A percentile compares a stretch with the other conserved stretches of the same genome.
These are phyloP conservation scores for Lachnellula willkommii DNA, from an alignment of 2,329 filamentous ascomycete species.

Conservation along the genomic window DNA sequence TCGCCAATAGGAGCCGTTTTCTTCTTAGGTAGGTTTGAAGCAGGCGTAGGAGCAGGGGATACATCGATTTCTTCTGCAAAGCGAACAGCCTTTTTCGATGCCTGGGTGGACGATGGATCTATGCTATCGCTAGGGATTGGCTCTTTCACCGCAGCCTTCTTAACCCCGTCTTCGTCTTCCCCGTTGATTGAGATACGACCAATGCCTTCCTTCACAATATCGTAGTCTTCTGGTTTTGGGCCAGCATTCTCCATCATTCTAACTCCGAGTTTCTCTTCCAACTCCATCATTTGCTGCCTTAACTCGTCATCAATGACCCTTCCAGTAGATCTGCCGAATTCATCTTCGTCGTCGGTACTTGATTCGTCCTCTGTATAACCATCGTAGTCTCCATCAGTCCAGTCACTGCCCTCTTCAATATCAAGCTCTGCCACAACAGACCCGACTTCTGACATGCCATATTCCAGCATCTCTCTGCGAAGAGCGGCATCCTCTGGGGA, in stretches of 20 bases:
- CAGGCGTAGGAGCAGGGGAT: constrained; percentile 41
- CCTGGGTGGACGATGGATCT: not conserved
- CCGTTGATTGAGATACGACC: constrained; percentile 49
- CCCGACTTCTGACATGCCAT: constrained; percentile 81
- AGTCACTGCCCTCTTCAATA: constrained; percentile 63
- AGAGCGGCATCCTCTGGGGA: constrained; percentile 73
- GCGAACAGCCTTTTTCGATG: constrained; percentile 64
- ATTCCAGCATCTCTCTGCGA: constrained; percentile 84
- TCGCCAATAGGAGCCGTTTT: constrained; percentile 42
- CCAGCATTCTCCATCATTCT: constrained; percentile 50
- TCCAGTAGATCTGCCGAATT: constrained; percentile 68
- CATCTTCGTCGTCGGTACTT: constrained; percentile 53
- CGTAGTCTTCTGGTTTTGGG: constrained; percentile 36
- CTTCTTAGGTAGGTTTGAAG: constrained; percentile 20
- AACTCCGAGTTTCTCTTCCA: constrained; percentile 71
- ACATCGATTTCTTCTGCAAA: constrained; percentile 74
- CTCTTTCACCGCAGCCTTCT: constrained; percentile 10
- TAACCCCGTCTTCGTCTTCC: constrained; percentile 8
- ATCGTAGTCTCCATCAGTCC: constrained; percentile 48
- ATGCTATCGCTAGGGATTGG: not conserved
- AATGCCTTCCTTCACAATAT: constrained; percentile 46
- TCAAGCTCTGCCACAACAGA: constrained; percentile 89
- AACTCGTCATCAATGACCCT: constrained; percentile 66
- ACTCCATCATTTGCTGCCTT: constrained; percentile 73
- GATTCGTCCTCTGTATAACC: constrained; percentile 41